Conservation (phyloP, 768 basidiomycete genomes). For the Agaricus blazei region DNA sequence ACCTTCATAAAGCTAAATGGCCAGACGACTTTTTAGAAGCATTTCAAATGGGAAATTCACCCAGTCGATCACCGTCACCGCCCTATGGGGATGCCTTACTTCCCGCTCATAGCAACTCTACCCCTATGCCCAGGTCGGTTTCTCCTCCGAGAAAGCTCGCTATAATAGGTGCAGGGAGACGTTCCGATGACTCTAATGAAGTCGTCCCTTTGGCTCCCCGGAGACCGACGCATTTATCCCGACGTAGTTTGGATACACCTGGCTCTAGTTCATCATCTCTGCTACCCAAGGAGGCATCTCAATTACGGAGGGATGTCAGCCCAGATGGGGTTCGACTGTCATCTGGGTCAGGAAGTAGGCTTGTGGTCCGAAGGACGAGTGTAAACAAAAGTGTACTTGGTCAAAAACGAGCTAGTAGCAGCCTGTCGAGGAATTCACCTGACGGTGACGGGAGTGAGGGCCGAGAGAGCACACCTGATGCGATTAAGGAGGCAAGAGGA, state of each 20-base stretch:
- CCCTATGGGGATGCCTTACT: not conserved
- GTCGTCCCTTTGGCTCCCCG: slow-evolving; percentile 44
- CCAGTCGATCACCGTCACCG: slow-evolving; percentile 15
- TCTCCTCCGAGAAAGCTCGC: slow-evolving; percentile 54
- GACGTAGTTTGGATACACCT: slow-evolving; percentile 56
- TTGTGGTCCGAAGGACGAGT: slow-evolving; percentile 54
- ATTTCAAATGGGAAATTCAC: slow-evolving; percentile 32
- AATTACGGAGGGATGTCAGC: slow-evolving; percentile 48
- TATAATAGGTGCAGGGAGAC: slow-evolving; percentile 38
- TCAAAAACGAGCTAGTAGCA: slow-evolving; percentile 27
- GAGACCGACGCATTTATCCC: slow-evolving; percentile 57
- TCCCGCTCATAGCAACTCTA: slow-evolving; percentile 11
- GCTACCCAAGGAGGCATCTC: slow-evolving; percentile 36
- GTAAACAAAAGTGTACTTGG: slow-evolving; percentile 28
- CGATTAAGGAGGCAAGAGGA: not conserved
- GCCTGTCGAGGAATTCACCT: slow-evolving; percentile 25
- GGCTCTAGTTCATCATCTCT: not conserved
- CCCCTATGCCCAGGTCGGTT: slow-evolving; percentile 27
- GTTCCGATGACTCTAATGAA: slow-evolving; percentile 37
- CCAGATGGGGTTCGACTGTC: slow-evolving; percentile 42
- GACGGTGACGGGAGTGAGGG: slow-evolving; percentile 24
- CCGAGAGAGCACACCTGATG: slow-evolving; percentile 16
- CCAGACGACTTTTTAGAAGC: slow-evolving; percentile 75
- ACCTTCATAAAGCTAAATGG: slow-evolving; percentile 77
- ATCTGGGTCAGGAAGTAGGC: slow-evolving; percentile 27